These are phyloP conservation scores for Sungouiozyma intestinalis DNA, from an alignment of 805 yeast species.

Conservation along the genomic window DNA sequence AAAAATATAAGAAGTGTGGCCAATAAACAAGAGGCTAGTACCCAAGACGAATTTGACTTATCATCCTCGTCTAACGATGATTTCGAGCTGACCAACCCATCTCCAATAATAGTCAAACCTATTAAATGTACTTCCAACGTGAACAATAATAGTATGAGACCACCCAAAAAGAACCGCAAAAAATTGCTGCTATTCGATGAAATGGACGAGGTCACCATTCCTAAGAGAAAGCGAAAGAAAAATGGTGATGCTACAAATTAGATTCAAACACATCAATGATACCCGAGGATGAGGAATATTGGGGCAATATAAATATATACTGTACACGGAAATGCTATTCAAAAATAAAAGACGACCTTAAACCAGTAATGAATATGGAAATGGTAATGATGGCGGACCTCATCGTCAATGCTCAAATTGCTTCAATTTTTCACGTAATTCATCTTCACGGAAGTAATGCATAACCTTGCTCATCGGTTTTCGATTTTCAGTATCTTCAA, in stretches of 20 bases:
- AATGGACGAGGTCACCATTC: constrained; percentile 13
- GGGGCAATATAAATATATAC: neutral
- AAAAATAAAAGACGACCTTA: no score
- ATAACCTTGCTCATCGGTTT: constrained; percentile 46
- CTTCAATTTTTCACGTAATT: constrained; percentile 41
- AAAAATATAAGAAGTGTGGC: neutral
- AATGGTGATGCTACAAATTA: neutral
- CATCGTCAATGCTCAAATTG: constrained; percentile 1
- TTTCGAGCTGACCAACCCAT: constrained; percentile 25
- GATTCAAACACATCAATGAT: neutral
- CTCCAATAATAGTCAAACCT: constrained; percentile 18
- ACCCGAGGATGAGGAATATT: no score
- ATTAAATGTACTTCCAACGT: constrained; percentile 7
- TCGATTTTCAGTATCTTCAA: constrained; percentile 37
- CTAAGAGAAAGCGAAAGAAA: constrained; percentile 3
- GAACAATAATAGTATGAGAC: constrained; percentile 6
- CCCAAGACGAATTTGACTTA: constrained; percentile 24
- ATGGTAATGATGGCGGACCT: neutral
- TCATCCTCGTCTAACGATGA: constrained; percentile 26
- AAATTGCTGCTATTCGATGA: constrained; percentile 26
- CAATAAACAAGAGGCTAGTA: neutral
- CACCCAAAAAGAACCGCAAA: constrained; percentile 15
- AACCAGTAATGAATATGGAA: neutral
- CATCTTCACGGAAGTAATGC: constrained; percentile 53
- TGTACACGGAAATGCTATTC: neutral